phyloP scores from a whole-genome alignment of 768 basidiomycete genomes.

The Leccinum ochraceum region DNA sequence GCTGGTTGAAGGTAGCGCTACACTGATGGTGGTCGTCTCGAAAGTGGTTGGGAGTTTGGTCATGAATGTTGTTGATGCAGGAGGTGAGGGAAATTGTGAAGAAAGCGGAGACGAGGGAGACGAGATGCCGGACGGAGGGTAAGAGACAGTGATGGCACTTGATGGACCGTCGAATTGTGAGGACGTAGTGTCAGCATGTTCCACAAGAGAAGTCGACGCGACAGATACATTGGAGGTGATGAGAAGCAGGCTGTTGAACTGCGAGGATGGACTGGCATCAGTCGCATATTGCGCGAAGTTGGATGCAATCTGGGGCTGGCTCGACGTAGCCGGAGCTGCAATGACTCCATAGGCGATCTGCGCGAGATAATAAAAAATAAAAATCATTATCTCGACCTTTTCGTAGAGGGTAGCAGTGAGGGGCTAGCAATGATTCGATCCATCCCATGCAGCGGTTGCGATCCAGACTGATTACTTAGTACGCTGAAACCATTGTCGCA shows the following conservation, averaged over 20 bases:
- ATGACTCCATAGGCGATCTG: conserved; percentile 14
- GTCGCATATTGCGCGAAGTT: neutral
- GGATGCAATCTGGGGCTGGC: neutral
- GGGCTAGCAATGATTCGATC: neutral
- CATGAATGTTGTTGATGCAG: conserved; percentile 5
- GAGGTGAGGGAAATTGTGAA: neutral
- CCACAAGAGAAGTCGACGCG: neutral
- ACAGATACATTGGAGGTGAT: neutral
- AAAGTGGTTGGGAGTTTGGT: conserved; percentile 12
- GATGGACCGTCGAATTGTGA: neutral
- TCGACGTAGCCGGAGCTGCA: conserved; percentile 16
- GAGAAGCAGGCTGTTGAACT: neutral
- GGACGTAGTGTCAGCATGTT: neutral
- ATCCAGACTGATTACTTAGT: conserved; percentile 5
- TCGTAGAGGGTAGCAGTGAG: neutral
- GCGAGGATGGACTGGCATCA: neutral
- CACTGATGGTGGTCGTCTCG: conserved; percentile 11
- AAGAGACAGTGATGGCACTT: neutral
- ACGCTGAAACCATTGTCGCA: conserved; percentile 5
- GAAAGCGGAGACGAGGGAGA: neutral
- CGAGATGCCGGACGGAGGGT: neutral
- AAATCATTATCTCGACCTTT: conserved; percentile 9
- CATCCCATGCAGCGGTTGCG: conserved; percentile 4
- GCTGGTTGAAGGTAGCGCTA: conserved; percentile 3
- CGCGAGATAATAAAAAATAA: conserved; percentile 13